Evolutionary conservation across 148 eudicot genomes (phyloP).

Genomic region (Chenopodium suecicum): DNA sequence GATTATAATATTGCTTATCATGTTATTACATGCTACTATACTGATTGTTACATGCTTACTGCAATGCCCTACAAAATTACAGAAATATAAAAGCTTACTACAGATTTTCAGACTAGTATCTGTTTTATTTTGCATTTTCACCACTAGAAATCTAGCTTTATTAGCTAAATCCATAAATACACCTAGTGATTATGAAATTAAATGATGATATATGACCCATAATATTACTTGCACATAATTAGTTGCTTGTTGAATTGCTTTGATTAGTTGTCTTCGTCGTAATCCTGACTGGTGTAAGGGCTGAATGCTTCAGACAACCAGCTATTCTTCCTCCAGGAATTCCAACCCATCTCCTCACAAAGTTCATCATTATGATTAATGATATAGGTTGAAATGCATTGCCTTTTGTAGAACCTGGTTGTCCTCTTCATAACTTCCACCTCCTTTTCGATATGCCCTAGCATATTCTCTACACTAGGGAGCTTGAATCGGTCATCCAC

Average conservation of each 20-base stretch:
- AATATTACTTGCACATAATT: neutral
- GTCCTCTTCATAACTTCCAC: constrained; percentile 81
- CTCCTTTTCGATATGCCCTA: constrained; percentile 52
- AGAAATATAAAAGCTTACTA: neutral
- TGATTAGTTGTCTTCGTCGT: constrained; percentile 9
- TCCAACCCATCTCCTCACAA: constrained; percentile 92
- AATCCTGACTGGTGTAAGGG: constrained; percentile 87
- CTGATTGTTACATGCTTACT: neutral
- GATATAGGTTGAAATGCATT: constrained; percentile 86
- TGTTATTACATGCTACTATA: neutral
- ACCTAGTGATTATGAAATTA: neutral
- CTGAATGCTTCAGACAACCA: constrained; percentile 83
- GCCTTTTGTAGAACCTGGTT: constrained; percentile 80
- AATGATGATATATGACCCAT: neutral
- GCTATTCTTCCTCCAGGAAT: constrained; percentile 71
- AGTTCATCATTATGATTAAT: constrained; percentile 82
- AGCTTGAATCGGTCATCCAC: constrained; percentile 59
- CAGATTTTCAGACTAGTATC: neutral
- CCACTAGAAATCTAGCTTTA: neutral
- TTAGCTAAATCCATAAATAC: neutral
- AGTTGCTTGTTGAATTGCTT: neutral
- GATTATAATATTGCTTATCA: neutral
- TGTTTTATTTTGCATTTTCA: constrained; percentile 1
- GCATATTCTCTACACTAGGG: constrained; percentile 69
- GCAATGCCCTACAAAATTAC: neutral